Base-by-base conservation (phyloP, 345 rosid genomes). In the Corchorus capsularis region DNA sequence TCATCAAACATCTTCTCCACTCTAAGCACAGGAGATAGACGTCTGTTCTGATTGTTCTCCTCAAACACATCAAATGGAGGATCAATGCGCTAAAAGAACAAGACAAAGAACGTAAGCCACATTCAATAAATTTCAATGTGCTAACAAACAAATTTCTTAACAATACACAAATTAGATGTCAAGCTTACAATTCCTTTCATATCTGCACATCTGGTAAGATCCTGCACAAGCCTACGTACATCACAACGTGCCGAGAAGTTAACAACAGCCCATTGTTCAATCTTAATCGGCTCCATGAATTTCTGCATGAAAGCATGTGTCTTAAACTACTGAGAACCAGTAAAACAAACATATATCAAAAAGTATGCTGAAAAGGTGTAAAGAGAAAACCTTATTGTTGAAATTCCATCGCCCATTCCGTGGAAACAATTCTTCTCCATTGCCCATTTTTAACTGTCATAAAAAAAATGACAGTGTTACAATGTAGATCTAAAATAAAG, bases 391-490 rank as follows among this genome's bases (percentile, higher is more conserved):
- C 96, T 93, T 96, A 17, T 89, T 87, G 71, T 92, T 93, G 46
- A 96, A 92, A 82, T 93, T 93, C 99, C 99, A 96, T 27, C 97
- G 86, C 11, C 99, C 99, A 75, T 89, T 89, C 14, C 90, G 86
- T 11, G 98, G 96, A 45, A 72, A 72, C 55, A 93, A 86, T 71
- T 92, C 93, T 60, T 88, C 93, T n/a, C 99, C 98, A 3, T 92
- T 92, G 32, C 99, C 99, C 99, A 86, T 86, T 83, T 87, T 92
- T 75, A 96, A 83, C 99, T 96, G 89, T 47, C 59, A 74, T 45
- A 17, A 71, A 35, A 27, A 27, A 63, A 50, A 59, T 11, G 43
- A 47, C 70, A 6, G 22, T 68, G 32, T 65, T 34, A 50, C 39
- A 43, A 34, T n/a, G 43, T 0, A 77, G 15, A 64, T 57, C 20